Conservation (phyloP, 805 yeast genomes). For the Zygotorulaspora danielsina region DNA sequence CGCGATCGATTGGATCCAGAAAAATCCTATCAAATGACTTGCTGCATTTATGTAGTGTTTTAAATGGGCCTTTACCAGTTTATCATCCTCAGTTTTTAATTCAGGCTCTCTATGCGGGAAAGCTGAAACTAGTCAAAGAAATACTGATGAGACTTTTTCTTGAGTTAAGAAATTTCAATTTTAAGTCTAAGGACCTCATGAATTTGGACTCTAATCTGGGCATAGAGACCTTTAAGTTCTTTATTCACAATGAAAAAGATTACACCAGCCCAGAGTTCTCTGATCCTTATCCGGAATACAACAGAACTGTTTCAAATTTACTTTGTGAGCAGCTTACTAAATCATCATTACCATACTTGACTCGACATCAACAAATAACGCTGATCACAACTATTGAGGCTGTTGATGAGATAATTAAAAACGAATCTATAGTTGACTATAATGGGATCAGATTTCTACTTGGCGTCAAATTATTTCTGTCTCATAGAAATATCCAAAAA, state of each 20-base stretch:
- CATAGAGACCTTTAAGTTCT: constrained; percentile 29
- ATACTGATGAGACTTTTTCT: constrained; percentile 53
- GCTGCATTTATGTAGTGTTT: constrained; percentile 64
- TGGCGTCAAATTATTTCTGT: constrained; percentile 63
- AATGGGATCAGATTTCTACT: constrained; percentile 70
- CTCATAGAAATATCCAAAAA: constrained; percentile 47
- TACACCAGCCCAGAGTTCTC: constrained; percentile 30
- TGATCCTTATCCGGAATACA: constrained; percentile 42
- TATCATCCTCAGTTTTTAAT: constrained; percentile 88
- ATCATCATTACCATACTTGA: constrained; percentile 68
- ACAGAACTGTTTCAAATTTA: constrained; percentile 41
- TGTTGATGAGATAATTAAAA: constrained; percentile 49
- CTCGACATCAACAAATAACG: constrained; percentile 89
- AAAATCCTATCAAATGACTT: constrained; percentile 52
- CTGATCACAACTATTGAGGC: constrained; percentile 66
- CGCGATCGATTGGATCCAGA: constrained; percentile 54
- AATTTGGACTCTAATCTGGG: constrained; percentile 34
- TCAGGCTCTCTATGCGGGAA: constrained; percentile 65
- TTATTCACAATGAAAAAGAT: constrained; percentile 20
- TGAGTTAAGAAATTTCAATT: constrained; percentile 51
- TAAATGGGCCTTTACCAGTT: constrained; percentile 85
- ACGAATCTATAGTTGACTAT: constrained; percentile 33
- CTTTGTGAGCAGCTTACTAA: constrained; percentile 59
- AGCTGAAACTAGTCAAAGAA: constrained; percentile 49
- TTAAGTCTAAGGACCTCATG: constrained; percentile 35